A percentile compares a stretch with the other conserved stretches of the same genome.
phyloP scores from a whole-genome alignment of 257 asterid species.

The Solanum phureja region DNA sequence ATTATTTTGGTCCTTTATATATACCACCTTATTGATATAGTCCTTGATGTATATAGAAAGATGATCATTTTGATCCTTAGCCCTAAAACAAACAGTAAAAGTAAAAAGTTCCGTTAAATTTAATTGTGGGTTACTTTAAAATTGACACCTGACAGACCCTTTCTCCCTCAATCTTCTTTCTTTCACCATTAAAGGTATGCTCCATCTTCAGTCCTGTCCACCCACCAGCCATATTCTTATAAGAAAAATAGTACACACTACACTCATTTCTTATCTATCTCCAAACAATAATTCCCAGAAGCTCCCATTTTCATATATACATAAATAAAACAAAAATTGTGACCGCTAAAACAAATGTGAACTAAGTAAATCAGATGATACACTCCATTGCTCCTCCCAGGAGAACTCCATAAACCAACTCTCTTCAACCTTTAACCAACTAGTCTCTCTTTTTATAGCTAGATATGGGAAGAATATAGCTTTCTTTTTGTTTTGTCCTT shows the following conservation, averaged over 20 bases:
- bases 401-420: neutral
- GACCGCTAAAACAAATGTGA: neutral
- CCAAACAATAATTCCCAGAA: neutral
- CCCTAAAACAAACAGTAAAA: neutral
- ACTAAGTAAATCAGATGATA: neutral
- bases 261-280: neutral
- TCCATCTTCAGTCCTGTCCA: neutral
- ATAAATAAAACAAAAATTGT: neutral
- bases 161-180: neutral
- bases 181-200: neutral
- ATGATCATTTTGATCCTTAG: neutral
- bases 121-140: neutral
- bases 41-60: neutral
- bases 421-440: neutral
- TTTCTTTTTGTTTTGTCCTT: neutral
- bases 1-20: neutral
- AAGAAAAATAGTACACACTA: neutral
- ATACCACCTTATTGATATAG: neutral
- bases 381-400: neutral
- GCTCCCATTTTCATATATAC: neutral
- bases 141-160: neutral
- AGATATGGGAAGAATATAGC: neutral
- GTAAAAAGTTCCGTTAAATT: too few relatives aligned
- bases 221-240: neutral
- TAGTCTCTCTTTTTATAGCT: neutral